Evolutionary conservation across 2,329 filamentous ascomycete species (phyloP).

Genomic region (Colletotrichum tofieldiae): DNA sequence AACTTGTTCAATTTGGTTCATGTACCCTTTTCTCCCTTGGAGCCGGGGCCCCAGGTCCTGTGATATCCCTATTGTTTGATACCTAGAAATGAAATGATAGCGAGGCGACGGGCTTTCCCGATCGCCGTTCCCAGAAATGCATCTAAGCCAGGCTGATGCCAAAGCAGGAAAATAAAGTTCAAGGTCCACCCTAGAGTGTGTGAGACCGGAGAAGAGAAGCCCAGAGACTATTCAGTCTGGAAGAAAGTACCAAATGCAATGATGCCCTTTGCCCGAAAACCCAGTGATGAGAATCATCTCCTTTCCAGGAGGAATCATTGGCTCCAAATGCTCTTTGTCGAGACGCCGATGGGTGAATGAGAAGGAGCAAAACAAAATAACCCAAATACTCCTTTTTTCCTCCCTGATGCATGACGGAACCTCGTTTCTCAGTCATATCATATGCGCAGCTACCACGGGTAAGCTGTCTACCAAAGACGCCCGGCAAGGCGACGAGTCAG

Average conservation of each 20-base stretch:
- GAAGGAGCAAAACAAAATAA: neutral
- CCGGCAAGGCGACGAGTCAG: constrained; percentile 59
- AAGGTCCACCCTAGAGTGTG: neutral
- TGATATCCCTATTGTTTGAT: neutral
- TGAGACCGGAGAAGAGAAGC: neutral
- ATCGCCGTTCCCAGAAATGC: neutral
- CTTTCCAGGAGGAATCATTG: constrained; percentile 27
- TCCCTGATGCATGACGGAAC: constrained; percentile 35
- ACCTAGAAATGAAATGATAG: neutral
- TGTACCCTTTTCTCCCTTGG: neutral
- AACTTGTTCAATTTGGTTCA: constrained; percentile 14
- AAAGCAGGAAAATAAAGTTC: neutral
- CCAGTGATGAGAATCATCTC: constrained; percentile 9
- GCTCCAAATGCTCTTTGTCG: constrained; percentile 35
- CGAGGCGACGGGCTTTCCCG: neutral
- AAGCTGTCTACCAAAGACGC: constrained; percentile 44
- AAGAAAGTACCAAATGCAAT: constrained; percentile 1
- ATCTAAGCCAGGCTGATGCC: neutral
- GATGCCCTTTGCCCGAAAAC: neutral
- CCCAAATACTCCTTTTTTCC: constrained; percentile 36
- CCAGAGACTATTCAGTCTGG: neutral
- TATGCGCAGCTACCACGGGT: neutral
- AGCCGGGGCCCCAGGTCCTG: neutral
- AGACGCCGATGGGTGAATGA: constrained; percentile 38
- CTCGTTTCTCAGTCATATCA: constrained; percentile 30